phyloP scores from a whole-genome alignment of 495 filamentous ascomycete genomes.

The Rhypophila decipiens region DNA sequence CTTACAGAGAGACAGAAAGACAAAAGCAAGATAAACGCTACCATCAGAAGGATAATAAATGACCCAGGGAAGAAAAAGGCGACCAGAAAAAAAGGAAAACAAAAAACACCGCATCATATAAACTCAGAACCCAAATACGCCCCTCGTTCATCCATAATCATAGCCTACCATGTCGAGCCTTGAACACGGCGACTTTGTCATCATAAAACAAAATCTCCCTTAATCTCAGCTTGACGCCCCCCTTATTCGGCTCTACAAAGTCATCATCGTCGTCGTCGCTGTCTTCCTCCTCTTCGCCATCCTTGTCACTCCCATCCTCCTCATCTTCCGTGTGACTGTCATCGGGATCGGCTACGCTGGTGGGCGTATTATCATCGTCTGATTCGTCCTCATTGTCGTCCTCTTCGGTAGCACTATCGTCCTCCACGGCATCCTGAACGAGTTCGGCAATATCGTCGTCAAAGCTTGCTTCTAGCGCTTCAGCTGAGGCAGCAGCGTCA shows the following conservation, averaged over 20 bases:
- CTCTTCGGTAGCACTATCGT: conserved; percentile 8
- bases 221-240: conserved; percentile 53
- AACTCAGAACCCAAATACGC: too few species aligned
- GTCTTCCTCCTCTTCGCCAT: conserved; percentile 30
- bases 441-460: conserved; percentile 3
- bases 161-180: conserved; percentile 66
- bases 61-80: too few species aligned
- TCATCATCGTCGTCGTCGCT: conserved; percentile 53
- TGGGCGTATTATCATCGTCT: conserved; percentile 39
- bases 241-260: conserved; percentile 30
- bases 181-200: conserved; percentile 81
- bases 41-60: too few species aligned
- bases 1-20: too few species aligned
- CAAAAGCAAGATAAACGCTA: too few species aligned
- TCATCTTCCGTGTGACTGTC: conserved; percentile 38
- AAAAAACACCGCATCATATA: too few species aligned
- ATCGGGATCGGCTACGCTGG: conserved; percentile 26
- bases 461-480: neutral
- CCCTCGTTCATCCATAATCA: conserved; percentile 28
- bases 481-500: neutral
- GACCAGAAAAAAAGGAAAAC: too few species aligned
- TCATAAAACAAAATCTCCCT: conserved; percentile 87
- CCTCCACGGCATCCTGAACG: conserved; percentile 9
- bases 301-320: conserved; percentile 28
- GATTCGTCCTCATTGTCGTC: conserved; percentile 43